Conservation (phyloP, 495 filamentous ascomycete genomes). For the Penicillium egyptiacum region DNA sequence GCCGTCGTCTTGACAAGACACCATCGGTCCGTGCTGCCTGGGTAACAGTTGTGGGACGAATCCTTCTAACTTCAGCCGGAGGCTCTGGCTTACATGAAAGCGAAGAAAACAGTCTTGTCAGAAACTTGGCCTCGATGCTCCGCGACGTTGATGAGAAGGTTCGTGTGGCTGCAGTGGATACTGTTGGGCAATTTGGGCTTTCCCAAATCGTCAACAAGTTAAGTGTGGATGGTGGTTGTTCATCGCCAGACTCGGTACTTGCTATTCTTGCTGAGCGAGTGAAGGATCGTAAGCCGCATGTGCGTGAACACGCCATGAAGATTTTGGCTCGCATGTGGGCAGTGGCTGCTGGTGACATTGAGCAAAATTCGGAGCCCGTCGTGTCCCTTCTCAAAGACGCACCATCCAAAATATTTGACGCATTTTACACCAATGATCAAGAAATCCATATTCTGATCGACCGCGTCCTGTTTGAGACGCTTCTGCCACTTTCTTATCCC, state of each 20-base stretch:
- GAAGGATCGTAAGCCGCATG: constrained; percentile 77
- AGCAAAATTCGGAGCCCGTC: constrained; percentile 75
- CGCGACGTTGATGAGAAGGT: constrained; percentile 89
- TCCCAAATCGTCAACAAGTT: constrained; percentile 77
- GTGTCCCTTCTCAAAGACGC: constrained; percentile 69
- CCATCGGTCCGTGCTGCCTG: constrained; percentile 76
- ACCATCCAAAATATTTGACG: constrained; percentile 82
- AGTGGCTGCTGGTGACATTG: constrained; percentile 82
- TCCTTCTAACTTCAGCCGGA: constrained; percentile 79
- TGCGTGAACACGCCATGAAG: constrained; percentile 83
- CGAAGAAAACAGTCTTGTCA: constrained; percentile 71
- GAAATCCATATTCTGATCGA: constrained; percentile 85
- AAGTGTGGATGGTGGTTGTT: constrained; percentile 68
- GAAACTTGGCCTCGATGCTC: constrained; percentile 73
- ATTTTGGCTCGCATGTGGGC: constrained; percentile 86
- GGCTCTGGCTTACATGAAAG: constrained; percentile 76
- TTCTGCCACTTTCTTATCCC: constrained; percentile 84
- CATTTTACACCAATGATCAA: constrained; percentile 85
- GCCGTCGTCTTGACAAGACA: constrained; percentile 81
- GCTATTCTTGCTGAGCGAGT: constrained; percentile 81
- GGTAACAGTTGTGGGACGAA: constrained; percentile 80
- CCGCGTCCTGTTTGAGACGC: constrained; percentile 77
- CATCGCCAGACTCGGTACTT: constrained; percentile 67
- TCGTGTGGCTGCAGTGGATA: constrained; percentile 79
- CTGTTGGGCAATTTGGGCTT: constrained; percentile 74